A percentile compares a stretch with the other conserved stretches of the same genome.
phyloP scores from a whole-genome alignment of 345 rosid species.

The Aegle marmelos region DNA sequence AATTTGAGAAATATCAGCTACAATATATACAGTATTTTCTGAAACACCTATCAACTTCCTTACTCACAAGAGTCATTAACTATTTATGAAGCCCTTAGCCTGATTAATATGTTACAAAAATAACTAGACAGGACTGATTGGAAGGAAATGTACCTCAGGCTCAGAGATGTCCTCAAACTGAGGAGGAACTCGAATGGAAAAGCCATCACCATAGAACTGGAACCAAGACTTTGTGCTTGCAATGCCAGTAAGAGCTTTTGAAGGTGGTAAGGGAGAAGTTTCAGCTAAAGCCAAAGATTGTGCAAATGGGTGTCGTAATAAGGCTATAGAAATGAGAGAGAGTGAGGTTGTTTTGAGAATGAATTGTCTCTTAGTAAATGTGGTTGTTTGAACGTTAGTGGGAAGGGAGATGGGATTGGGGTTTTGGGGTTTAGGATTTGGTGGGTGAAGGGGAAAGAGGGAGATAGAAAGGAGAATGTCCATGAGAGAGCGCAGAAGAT shows the following conservation, averaged over 20 bases:
- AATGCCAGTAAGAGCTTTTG: constrained; percentile 51
- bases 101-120: background rate
- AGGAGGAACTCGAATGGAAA: constrained; percentile 86
- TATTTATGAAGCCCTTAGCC: background rate
- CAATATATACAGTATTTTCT: background rate
- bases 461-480: constrained; percentile 59
- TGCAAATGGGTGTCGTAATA: constrained; percentile 37
- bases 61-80: background rate
- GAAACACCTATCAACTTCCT: constrained; percentile 8
- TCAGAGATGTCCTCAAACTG: constrained; percentile 76
- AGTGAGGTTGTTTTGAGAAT: constrained; percentile 45
- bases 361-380: constrained; percentile 47
- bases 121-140: background rate
- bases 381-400: background rate
- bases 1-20: background rate
- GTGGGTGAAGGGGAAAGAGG: constrained; percentile 40
- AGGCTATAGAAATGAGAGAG: constrained; percentile 33
- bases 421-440: constrained; percentile 25
- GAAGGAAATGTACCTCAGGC: constrained; percentile 63
- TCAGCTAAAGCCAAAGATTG: constrained; percentile 58
- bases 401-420: constrained; percentile 17
- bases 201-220: constrained; percentile 83
- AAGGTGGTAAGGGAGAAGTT: constrained; percentile 30
- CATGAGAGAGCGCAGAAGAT: constrained; percentile 38
- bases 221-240: constrained; percentile 82